These are phyloP conservation scores for Neurospora tetraspora DNA, from an alignment of 495 filamentous ascomycete species.

Conservation along the genomic window DNA sequence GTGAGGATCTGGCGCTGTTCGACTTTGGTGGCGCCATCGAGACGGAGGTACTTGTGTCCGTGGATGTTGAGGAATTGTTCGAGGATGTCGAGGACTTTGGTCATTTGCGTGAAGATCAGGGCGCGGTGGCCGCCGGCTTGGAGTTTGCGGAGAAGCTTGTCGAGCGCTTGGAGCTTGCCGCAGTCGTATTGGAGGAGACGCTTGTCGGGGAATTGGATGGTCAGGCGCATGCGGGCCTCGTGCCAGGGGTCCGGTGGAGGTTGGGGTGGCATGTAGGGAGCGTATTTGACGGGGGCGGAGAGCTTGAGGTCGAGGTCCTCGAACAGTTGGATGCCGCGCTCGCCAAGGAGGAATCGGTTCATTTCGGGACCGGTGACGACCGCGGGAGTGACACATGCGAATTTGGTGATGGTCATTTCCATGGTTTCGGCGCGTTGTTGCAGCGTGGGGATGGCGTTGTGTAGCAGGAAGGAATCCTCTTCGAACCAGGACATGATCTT, in stretches of 20 bases:
- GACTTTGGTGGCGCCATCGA: constrained; percentile 89
- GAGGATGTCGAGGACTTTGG: constrained; percentile 92
- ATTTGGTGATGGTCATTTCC: constrained; percentile 70
- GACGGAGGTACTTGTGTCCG: constrained; percentile 80
- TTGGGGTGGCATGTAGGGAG: constrained; percentile 43
- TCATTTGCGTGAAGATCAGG: constrained; percentile 99
- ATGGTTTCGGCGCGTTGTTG: constrained; percentile 59
- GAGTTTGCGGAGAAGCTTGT: constrained; percentile 73
- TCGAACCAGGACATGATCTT: constrained; percentile 64
- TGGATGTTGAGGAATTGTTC: constrained; percentile 98
- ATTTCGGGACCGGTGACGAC: constrained; percentile 67
- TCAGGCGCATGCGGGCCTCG: constrained; percentile 81
- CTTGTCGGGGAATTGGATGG: constrained; percentile 95
- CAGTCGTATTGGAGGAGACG: constrained; percentile 94
- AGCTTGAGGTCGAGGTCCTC: constrained; percentile 38
- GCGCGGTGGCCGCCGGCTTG: constrained; percentile 87
- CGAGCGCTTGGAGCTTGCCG: constrained; percentile 89
- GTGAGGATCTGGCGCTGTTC: constrained; percentile 93
- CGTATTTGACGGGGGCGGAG: constrained; percentile 33
- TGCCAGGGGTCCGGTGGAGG: constrained; percentile 70
- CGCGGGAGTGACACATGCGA: constrained; percentile 82
- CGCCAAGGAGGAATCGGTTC: constrained; percentile 52
- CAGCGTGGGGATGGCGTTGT: constrained; percentile 62
- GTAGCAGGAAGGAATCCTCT: constrained; percentile 56
- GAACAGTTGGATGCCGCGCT: constrained; percentile 49